Percentiles rank a stretch among this genome's conserved stretches.
Evolutionary conservation across 768 basidiomycete genomes (phyloP).

Genomic region (Tricholoma sp.): DNA sequence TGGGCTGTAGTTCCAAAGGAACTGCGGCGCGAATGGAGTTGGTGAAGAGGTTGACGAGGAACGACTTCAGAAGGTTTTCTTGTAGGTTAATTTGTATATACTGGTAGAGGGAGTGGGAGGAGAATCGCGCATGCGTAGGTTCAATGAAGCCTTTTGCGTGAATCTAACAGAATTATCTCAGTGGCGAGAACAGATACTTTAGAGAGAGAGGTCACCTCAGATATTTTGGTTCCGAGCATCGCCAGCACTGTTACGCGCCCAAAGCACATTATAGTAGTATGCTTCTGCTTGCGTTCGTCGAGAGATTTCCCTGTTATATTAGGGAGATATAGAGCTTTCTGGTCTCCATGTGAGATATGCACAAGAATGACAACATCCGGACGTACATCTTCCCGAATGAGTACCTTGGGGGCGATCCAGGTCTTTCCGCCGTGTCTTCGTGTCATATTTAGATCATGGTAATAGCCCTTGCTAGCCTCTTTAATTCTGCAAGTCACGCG

Average conservation of each 20-base stretch:
- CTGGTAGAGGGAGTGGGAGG: conserved; percentile 57
- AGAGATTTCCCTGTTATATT: conserved; percentile 75
- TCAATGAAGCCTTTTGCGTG: conserved; percentile 71
- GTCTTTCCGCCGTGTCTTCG: conserved; percentile 86
- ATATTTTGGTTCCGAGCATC: conserved; percentile 82
- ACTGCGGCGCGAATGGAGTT: conserved; percentile 63
- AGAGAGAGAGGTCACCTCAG: conserved; percentile 55
- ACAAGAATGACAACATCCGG: background rate
- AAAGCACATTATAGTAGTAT: conserved; percentile 74
- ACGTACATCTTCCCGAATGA: conserved; percentile 88
- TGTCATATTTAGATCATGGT: conserved; percentile 76
- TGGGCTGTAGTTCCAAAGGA: conserved; percentile 58
- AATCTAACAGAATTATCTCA: conserved; percentile 41
- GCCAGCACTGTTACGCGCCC: conserved; percentile 77
- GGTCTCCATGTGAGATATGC: conserved; percentile 4
- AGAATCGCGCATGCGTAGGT: conserved; percentile 48
- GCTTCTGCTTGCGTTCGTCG: conserved; percentile 44
- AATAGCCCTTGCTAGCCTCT: conserved; percentile 75
- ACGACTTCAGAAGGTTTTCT: conserved; percentile 88
- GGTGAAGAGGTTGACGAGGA: conserved; percentile 84
- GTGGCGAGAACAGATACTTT: background rate
- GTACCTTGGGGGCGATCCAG: conserved; percentile 85
- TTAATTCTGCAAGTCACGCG: conserved; percentile 31
- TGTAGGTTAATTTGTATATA: conserved; percentile 89
- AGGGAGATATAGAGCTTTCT: conserved; percentile 93